Evolutionary conservation across 2,329 filamentous ascomycete species (phyloP), one percentile per base, ranked within the genome.

Genomic region (Aspergillus eucalypticola): DNA sequence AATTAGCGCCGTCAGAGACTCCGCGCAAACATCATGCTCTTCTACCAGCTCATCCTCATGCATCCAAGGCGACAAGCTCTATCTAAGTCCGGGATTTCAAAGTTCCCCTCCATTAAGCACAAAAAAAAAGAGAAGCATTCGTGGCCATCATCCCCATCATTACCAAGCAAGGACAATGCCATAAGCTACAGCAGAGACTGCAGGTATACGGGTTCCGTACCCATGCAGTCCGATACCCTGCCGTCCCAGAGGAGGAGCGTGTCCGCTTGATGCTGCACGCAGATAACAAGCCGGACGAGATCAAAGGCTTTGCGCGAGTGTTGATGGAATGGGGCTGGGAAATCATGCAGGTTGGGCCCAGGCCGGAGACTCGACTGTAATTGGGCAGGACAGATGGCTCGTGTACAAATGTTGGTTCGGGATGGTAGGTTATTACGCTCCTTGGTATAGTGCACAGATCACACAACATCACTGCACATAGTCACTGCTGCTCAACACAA

Each of bases 201-300:
- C 39, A 27, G 6, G 17, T 29, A 4, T 15, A 32, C 10, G n/a
- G 48, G 13, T 51, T 53, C n/a, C 42, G 54, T 7, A 35, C 49
- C 2, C 23, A 57, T 27, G 25, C 53, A 1, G 48, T 62, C 23
- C 48, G 38, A n/a, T 58, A 60, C 23, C 60, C 60, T 1, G 27
- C 52, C 13, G 57, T 62, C 19, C 53, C 60, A 1, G 32, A 21
- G 3, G 15, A 53, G 25, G 53, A 54, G 25, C 53, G 57, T 1
- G 60, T 62, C n/a, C 56, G 60, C 3, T 25, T 62, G 17, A 52
- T 54, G 25, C 32, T 62, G 5, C 60, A 62, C 38, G 58, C 58
- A 8, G 57, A 57, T 21, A 62, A 62, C 21, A 54, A 48, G 3
- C 11, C 35, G 25, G 50, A 53, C 5, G 27, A 62, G 41, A 57